A percentile compares a stretch with the other conserved stretches of the same genome.
Conservation (phyloP, 2,329 filamentous ascomycete species). For the Fusarium sp. region DNA sequence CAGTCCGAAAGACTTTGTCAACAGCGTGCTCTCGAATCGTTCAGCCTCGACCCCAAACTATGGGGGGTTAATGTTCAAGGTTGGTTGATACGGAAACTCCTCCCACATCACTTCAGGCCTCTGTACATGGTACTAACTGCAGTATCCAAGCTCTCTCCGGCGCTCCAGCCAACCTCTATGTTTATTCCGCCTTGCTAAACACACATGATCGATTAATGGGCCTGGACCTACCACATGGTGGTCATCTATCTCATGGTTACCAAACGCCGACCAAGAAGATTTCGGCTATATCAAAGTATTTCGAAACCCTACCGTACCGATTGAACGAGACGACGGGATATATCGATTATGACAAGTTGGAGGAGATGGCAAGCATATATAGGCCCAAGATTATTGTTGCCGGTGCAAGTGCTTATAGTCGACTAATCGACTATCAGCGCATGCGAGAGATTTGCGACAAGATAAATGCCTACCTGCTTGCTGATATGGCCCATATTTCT, state of each 20-base stretch:
- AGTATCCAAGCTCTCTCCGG: slow-evolving; percentile 76
- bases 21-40: slow-evolving; percentile 87
- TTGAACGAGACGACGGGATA: slow-evolving; percentile 89
- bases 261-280: slow-evolving; percentile 95
- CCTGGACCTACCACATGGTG: slow-evolving; percentile 94
- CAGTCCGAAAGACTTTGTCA: slow-evolving; percentile 90
- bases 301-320: slow-evolving; percentile 96
- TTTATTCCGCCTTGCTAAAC: slow-evolving; percentile 92
- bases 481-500: slow-evolving; percentile 98
- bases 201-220: slow-evolving; percentile 97
- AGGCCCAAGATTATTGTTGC: slow-evolving; percentile 96
- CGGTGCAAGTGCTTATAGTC: slow-evolving; percentile 94
- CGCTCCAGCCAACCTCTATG: slow-evolving; percentile 82
- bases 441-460: slow-evolving; percentile 94
- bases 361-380: slow-evolving; percentile 88
- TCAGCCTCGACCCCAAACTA: slow-evolving; percentile 82
- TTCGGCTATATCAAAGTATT: slow-evolving; percentile 98
- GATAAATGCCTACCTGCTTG: slow-evolving; percentile 89
- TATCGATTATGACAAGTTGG: slow-evolving; percentile 94
- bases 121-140: slow-evolving; percentile 16
- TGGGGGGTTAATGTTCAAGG: slow-evolving; percentile 98
- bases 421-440: slow-evolving; percentile 92
- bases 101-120: background rate
- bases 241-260: slow-evolving; percentile 96
- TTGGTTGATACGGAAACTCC: slow-evolving; percentile 54